phyloP scores from a whole-genome alignment of 768 basidiomycete genomes.

The Suillus lakei region DNA sequence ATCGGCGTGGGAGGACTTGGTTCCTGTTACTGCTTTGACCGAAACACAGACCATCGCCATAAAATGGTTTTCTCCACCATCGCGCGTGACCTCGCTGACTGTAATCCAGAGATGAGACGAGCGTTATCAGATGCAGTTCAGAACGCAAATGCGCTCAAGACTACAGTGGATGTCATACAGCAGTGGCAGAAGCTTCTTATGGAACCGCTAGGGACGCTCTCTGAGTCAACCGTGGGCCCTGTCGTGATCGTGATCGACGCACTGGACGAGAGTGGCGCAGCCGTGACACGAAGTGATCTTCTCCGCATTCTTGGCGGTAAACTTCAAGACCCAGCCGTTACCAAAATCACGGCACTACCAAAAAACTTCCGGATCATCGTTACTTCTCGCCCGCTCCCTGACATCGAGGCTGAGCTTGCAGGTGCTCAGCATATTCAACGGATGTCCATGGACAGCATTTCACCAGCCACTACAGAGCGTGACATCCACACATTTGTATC shows the following conservation, averaged over 20 bases:
- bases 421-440: neutral
- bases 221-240: constrained; percentile 17
- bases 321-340: no score
- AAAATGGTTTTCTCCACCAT: constrained; percentile 18
- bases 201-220: constrained; percentile 10
- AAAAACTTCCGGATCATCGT: constrained; percentile 11
- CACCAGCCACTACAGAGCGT: neutral
- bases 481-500: constrained; percentile 1
- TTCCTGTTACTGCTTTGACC: constrained; percentile 5
- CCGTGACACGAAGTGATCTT: constrained; percentile 10
- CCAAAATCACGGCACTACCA: constrained; percentile 8
- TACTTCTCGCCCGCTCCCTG: constrained; percentile 4
- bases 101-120: neutral
- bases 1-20: neutral
- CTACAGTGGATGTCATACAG: neutral
- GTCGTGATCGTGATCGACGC: constrained; percentile 31
- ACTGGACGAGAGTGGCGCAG: constrained; percentile 20
- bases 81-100: constrained; percentile 10
- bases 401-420: neutral
- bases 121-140: neutral
- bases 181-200: constrained; percentile 24
- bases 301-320: constrained; percentile 12
- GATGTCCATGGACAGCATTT: neutral
- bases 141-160: neutral
- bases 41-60: constrained; percentile 10